These are phyloP conservation scores for Turritis glabra DNA, from an alignment of 345 rosid genomes.

Conservation along the genomic window DNA sequence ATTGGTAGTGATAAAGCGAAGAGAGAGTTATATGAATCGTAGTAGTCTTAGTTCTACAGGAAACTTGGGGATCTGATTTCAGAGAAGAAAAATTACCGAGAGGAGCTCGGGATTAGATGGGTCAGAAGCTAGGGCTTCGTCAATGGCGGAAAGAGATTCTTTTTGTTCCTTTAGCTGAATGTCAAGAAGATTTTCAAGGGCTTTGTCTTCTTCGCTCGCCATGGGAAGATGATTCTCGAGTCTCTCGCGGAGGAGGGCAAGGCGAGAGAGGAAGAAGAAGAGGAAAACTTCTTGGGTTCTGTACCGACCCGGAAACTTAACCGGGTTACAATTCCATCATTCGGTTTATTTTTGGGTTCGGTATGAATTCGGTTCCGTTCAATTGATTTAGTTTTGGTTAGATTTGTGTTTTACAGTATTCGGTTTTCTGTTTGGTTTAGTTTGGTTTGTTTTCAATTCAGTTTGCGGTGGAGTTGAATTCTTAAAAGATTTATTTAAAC, in stretches of 20 bases:
- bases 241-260: constrained; percentile 6
- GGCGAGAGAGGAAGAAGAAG: not conserved
- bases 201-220: constrained; percentile 72
- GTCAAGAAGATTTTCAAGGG: constrained; percentile 75
- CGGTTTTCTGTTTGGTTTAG: not conserved
- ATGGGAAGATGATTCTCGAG: constrained; percentile 33
- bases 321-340: not conserved
- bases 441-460: too few species aligned
- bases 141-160: constrained; percentile 67
- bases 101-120: constrained; percentile 68
- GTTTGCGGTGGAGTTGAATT: not conserved
- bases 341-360: not conserved
- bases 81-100: constrained; percentile 44
- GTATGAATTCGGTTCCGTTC: not conserved
- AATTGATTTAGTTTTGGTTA: not conserved
- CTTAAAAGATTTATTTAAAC: too few species aligned
- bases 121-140: constrained; percentile 71
- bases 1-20: not conserved
- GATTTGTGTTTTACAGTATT: too few species aligned
- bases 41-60: not conserved
- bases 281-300: not conserved
- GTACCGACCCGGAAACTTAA: not conserved
- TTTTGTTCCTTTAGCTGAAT: constrained; percentile 66
- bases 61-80: not conserved
- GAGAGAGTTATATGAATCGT: not conserved